Conservation (phyloP, 1,139 yeast species). For the Kluyveromyces sp. region DNA sequence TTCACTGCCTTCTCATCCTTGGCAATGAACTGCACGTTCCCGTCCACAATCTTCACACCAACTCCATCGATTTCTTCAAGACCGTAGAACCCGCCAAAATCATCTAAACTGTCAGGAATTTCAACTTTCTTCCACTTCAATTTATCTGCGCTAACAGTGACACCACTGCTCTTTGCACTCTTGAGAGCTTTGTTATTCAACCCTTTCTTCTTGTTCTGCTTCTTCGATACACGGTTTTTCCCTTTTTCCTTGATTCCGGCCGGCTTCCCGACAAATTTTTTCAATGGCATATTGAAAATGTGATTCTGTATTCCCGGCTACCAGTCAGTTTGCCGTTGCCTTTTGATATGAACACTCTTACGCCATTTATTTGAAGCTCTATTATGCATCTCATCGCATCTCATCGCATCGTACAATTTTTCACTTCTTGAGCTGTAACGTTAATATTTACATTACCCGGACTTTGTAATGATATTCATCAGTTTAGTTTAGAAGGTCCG, state of each 20-base stretch:
- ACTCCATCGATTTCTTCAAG: conserved; percentile 93
- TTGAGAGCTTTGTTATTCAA: not conserved
- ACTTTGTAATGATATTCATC: not conserved
- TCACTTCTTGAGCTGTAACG: not conserved
- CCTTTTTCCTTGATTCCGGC: conserved; percentile 2
- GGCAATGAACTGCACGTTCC: conserved; percentile 56
- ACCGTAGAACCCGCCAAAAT: conserved; percentile 86
- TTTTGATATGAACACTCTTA: too few relatives aligned
- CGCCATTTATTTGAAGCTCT: too few relatives aligned
- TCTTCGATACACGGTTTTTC: conserved; percentile 8
- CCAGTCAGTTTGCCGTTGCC: conserved; percentile 11
- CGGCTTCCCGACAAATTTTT: not conserved
- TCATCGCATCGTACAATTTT: not conserved
- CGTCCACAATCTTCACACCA: conserved; percentile 58
- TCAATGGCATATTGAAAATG: not conserved
- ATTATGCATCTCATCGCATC: conserved; percentile 15
- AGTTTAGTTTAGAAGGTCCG: not conserved
- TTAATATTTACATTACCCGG: conserved; percentile 1
- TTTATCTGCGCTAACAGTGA: conserved; percentile 41
- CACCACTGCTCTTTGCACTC: conserved; percentile 6
- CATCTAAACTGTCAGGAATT: conserved; percentile 77
- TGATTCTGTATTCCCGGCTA: not conserved
- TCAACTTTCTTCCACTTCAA: conserved; percentile 76
- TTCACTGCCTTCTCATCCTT: conserved; percentile 35
- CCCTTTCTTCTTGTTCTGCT: not conserved